Evolutionary conservation across 176 grass and related monocot genomes (phyloP).

Genomic region (Lolium rigidum): DNA sequence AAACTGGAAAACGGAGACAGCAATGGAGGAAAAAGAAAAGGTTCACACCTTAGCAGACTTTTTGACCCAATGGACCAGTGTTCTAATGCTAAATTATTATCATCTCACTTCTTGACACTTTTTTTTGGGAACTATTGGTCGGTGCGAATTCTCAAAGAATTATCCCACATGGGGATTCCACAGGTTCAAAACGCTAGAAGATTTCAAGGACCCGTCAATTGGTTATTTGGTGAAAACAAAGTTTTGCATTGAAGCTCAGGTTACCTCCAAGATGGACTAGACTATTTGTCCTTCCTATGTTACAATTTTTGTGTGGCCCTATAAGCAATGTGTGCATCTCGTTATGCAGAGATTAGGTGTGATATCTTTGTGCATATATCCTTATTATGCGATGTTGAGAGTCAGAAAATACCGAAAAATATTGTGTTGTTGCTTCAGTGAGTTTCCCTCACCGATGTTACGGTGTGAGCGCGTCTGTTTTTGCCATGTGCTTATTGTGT

Average conservation of each 20-base stretch:
- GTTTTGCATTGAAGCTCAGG: constrained; percentile 9
- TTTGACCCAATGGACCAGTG: neutral
- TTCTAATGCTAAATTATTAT: constrained; percentile 17
- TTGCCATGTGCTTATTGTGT: neutral
- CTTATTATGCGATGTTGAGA: too few species aligned
- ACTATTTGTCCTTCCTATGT: neutral
- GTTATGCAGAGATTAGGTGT: too few species aligned
- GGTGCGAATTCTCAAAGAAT: constrained; percentile 8
- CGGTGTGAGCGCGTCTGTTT: neutral
- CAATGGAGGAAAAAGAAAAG: neutral
- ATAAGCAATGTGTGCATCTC: too few species aligned
- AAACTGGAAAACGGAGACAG: too few species aligned
- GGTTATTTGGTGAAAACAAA: constrained; percentile 13
- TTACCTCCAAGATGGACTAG: constrained; percentile 42
- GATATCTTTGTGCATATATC: too few species aligned
- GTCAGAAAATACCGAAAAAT: too few species aligned
- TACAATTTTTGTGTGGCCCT: too few species aligned
- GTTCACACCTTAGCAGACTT: neutral
- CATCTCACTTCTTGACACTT: neutral
- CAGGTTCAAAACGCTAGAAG: constrained; percentile 38
- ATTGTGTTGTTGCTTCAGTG: neutral
- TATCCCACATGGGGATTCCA: neutral
- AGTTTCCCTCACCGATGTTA: neutral
- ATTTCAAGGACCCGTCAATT: constrained; percentile 37
- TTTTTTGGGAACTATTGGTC: neutral